Percentiles rank a stretch among this genome's conserved stretches.
phyloP scores from a whole-genome alignment of 2,329 filamentous ascomycete species.

The Sordariomycetes sp. region DNA sequence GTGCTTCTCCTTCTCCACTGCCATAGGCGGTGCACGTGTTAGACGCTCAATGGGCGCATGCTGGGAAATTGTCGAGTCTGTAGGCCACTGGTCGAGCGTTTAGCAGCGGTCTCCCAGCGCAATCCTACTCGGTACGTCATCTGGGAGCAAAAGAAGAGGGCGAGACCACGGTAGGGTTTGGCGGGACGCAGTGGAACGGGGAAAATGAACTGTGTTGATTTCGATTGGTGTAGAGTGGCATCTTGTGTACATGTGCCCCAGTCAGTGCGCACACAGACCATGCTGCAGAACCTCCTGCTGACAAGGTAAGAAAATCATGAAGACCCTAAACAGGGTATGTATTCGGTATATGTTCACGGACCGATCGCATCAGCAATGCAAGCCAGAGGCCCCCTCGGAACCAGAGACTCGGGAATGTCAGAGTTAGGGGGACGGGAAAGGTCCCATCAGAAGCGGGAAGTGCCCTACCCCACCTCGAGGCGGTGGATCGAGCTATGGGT shows the following conservation, averaged over 20 bases:
- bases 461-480: no score
- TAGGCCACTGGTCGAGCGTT: neutral
- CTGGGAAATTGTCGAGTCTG: neutral
- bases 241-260: conserved; percentile 6
- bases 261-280: neutral
- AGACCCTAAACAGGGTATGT: no score
- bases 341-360: no score
- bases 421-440: no score
- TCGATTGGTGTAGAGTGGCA: conserved; percentile 19
- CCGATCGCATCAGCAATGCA: no score
- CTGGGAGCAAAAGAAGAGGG: neutral
- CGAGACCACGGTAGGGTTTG: neutral
- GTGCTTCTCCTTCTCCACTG: conserved; percentile 12
- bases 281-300: neutral
- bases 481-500: no score
- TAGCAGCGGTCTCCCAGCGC: neutral
- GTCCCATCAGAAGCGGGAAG: no score
- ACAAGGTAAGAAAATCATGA: neutral
- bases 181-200: neutral
- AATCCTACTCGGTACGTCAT: neutral
- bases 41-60: conserved; percentile 19
- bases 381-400: no score
- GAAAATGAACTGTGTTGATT: conserved; percentile 11
- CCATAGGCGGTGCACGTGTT: conserved; percentile 22
- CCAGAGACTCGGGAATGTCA: no score